phyloP scores from a whole-genome alignment of 2,329 filamentous ascomycete species.

The Ambrosiella xylebori region DNA sequence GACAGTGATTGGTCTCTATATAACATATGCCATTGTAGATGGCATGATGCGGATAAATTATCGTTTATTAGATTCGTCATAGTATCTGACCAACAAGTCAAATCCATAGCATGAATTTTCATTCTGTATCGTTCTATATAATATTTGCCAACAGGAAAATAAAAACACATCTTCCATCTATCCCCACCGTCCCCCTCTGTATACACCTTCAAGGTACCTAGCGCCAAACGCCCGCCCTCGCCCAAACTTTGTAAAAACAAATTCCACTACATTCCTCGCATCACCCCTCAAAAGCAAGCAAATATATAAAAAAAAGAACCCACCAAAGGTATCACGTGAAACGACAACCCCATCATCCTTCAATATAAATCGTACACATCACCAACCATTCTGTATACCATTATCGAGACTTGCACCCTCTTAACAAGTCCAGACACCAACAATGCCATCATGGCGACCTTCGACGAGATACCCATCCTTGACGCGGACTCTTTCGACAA shows the following conservation, averaged over 20 bases:
- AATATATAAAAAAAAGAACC: not conserved
- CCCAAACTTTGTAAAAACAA: not conserved
- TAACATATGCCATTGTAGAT: not conserved
- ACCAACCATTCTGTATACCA: not conserved
- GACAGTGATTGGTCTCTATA: not conserved
- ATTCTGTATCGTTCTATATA: too few relatives aligned
- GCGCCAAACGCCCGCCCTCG: not conserved
- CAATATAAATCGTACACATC: not conserved
- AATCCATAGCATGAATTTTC: too few relatives aligned
- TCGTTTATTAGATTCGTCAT: too few relatives aligned
- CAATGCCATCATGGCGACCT: constrained; percentile 68
- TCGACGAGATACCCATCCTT: constrained; percentile 90
- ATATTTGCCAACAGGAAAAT: too few relatives aligned
- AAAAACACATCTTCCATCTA: not conserved
- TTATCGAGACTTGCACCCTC: not conserved
- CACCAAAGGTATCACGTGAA: not conserved
- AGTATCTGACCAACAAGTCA: too few relatives aligned
- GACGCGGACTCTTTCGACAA: constrained; percentile 74
- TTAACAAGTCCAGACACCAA: constrained; percentile 77
- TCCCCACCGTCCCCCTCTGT: not conserved
- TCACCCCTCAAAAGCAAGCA: not conserved
- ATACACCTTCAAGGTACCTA: not conserved
- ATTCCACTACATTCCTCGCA: not conserved
- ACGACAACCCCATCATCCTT: not conserved
- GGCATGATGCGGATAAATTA: too few relatives aligned